Conservation (phyloP, 768 basidiomycete genomes). For the Tulasnella sp. region DNA sequence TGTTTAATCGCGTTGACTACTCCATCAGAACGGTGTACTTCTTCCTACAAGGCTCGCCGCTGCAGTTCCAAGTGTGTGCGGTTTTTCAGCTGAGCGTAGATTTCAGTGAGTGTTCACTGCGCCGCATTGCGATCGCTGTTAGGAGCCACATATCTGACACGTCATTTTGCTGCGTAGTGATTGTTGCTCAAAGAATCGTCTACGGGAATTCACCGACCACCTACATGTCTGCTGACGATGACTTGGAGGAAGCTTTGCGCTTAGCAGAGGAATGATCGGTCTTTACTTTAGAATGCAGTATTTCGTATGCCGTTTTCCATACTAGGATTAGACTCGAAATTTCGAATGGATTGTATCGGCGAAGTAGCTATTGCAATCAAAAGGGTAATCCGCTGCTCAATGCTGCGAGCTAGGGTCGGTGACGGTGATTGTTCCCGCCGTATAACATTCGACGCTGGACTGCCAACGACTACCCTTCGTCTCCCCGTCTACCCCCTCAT, state of each 20-base stretch:
- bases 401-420: background rate
- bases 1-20: too few species aligned
- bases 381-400: background rate
- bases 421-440: background rate
- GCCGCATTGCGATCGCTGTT: slow-evolving; percentile 17
- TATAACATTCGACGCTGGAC: background rate
- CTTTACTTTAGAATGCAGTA: background rate
- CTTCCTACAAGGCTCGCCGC: slow-evolving; percentile 55
- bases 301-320: background rate
- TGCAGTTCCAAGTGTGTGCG: slow-evolving; percentile 66
- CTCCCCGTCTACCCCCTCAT: background rate
- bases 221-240: slow-evolving; percentile 42
- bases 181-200: slow-evolving; percentile 57
- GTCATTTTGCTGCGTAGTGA: slow-evolving; percentile 29
- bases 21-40: slow-evolving; percentile 59
- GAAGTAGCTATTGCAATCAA: background rate
- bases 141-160: background rate
- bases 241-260: slow-evolving; percentile 63
- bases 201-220: slow-evolving; percentile 59
- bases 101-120: slow-evolving; percentile 38
- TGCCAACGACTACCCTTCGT: background rate
- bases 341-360: background rate
- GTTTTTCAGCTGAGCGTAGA: slow-evolving; percentile 77
- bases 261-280: slow-evolving; percentile 38
- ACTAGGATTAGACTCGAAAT: background rate